Evolutionary conservation across 2,329 filamentous ascomycete species (phyloP).

Genomic region (Diaporthe aspalathi): DNA sequence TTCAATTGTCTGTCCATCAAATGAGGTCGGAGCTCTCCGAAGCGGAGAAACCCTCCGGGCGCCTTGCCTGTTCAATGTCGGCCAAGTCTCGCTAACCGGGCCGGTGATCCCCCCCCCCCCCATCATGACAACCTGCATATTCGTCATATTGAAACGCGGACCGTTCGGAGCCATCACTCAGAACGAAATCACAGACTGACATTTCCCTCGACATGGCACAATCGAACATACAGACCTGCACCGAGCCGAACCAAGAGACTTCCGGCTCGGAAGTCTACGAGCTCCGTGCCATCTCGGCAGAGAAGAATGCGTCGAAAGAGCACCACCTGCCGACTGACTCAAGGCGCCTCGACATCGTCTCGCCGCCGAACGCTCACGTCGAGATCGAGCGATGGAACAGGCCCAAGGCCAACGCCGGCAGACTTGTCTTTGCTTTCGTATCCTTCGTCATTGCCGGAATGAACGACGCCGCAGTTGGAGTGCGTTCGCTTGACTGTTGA

Average conservation of each 20-base stretch:
- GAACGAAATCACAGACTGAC: not conserved
- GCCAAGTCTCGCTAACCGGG: not conserved
- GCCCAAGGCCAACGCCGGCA: slow-evolving; percentile 36
- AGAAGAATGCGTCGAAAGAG: not conserved
- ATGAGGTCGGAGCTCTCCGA: no score
- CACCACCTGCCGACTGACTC: not conserved
- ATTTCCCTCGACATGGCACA: not conserved
- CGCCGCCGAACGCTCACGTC: not conserved
- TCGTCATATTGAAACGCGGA: not conserved
- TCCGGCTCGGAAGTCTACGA: not conserved
- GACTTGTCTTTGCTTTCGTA: slow-evolving; percentile 23
- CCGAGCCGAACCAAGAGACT: not conserved
- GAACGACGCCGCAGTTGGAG: slow-evolving; percentile 75
- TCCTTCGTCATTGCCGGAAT: slow-evolving; percentile 73
- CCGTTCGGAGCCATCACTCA: not conserved
- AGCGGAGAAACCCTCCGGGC: not conserved
- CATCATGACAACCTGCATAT: not conserved
- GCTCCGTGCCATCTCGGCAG: not conserved
- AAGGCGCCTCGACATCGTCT: not conserved
- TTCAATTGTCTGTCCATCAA: no score
- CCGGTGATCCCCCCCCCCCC: not conserved
- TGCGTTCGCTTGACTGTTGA: no score
- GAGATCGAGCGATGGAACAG: slow-evolving; percentile 32
- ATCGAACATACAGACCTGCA: slow-evolving; percentile 5
- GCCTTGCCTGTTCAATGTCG: not conserved